Evolutionary conservation across 805 yeast species (phyloP).

Genomic region (Priceomyces fermenticarens): DNA sequence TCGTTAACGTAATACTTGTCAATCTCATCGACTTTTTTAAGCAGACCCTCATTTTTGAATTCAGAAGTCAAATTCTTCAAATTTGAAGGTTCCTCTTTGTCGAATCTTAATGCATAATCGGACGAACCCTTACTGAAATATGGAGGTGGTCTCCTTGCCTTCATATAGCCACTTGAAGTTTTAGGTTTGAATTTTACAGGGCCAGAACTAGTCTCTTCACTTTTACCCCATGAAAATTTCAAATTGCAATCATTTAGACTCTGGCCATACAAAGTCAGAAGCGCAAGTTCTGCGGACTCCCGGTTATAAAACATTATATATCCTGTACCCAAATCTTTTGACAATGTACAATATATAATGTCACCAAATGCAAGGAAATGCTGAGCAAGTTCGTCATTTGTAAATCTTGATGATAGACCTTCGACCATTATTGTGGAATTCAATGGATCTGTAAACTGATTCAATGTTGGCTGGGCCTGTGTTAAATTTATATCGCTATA

Average conservation of each 20-base stretch:
- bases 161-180: constrained; percentile 8
- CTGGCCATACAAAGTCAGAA: constrained; percentile 29
- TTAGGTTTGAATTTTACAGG: constrained; percentile 7
- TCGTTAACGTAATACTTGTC: constrained; percentile 16
- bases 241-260: constrained; percentile 27
- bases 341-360: constrained; percentile 22
- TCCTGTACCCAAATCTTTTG: constrained; percentile 20
- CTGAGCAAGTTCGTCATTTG: constrained; percentile 59
- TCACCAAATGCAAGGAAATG: constrained; percentile 67
- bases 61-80: constrained; percentile 7
- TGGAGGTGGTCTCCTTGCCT: constrained; percentile 16
- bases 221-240: constrained; percentile 29
- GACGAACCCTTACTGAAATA: no score
- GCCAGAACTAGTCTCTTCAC: constrained; percentile 9
- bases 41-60: constrained; percentile 14
- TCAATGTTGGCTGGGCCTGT: constrained; percentile 53
- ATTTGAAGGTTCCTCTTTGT: constrained; percentile 10
- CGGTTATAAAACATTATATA: constrained; percentile 26
- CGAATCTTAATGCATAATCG: constrained; percentile 15
- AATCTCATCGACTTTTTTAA: constrained; percentile 12
- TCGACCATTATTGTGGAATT: constrained; percentile 75
- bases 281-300: constrained; percentile 35
- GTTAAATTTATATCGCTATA: constrained; percentile 18
- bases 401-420: constrained; percentile 57
- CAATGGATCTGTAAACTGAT: constrained; percentile 72